These are phyloP conservation scores for Fusarium sp. DNA, from an alignment of 2,329 filamentous ascomycete species.

Conservation along the genomic window DNA sequence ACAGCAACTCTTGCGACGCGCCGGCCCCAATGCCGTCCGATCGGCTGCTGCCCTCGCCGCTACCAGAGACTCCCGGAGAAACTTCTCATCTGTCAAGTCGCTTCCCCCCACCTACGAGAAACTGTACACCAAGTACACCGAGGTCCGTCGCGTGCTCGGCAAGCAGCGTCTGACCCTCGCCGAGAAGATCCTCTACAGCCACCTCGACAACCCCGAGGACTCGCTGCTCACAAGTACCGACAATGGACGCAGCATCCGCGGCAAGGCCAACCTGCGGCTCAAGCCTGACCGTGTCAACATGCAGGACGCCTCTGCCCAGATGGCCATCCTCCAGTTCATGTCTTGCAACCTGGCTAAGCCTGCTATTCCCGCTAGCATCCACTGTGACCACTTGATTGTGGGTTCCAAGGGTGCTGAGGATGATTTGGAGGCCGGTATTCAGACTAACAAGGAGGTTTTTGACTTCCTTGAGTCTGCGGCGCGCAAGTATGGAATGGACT, in stretches of 20 bases:
- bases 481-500: constrained; percentile 92
- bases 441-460: constrained; percentile 95
- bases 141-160: constrained; percentile 78
- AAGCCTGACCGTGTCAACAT: constrained; percentile 98
- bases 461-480: constrained; percentile 94
- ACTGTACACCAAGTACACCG: constrained; percentile 76
- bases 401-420: constrained; percentile 87
- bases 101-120: constrained; percentile 79
- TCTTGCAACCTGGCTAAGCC: constrained; percentile 88
- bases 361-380: constrained; percentile 94
- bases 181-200: constrained; percentile 98
- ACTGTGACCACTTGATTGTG: constrained; percentile 99
- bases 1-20: constrained; percentile 52
- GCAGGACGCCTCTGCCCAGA: constrained; percentile 98
- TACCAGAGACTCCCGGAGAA: constrained; percentile 47
- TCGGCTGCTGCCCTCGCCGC: constrained; percentile 41
- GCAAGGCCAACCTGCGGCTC: constrained; percentile 91
- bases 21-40: constrained; percentile 46
- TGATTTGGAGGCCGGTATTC: constrained; percentile 84
- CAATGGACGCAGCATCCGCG: constrained; percentile 83
- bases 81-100: constrained; percentile 52
- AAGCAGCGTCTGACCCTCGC: constrained; percentile 77
- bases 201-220: constrained; percentile 88
- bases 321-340: constrained; percentile 99
- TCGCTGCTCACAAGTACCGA: constrained; percentile 82